Evolutionary conservation across 371 early-diverging fungal species (phyloP), one percentile per base, ranked within the genome.

Genomic region (Mortierella sp.): DNA sequence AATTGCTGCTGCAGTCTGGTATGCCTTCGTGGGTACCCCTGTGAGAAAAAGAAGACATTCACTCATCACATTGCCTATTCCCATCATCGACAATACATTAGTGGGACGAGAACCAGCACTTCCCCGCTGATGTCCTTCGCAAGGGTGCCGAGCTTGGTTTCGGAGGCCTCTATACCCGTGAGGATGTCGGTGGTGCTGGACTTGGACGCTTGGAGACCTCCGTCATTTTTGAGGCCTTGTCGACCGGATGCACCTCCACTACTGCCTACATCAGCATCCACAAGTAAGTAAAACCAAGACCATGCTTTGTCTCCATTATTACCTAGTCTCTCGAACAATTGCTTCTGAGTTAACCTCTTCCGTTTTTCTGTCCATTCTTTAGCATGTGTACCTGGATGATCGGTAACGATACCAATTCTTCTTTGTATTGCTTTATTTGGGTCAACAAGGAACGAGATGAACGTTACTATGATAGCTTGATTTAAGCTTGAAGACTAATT

Each of bases 371-470:
- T 1, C n/a, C 43, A 7, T 61, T 22, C 43, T 37, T 50, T 74
- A 86, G 88, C 77, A 91, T 90, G 92, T 87, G 83, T 47, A 80
- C 90, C n/a, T 92, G 90, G 88, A 92, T 92, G 89, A 86, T 93
- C 29, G 92, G 89, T 80, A 69, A 67, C 24, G 47, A 9, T 13
- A 24, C n/a, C 19, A 26, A 16, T 19, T 41, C 16, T 34, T 61
- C 16, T 34, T 10, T 34, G n/a, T n/a, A n/a, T n/a, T n/a, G n/a
- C n/a, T 7, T 22, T 9, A 31, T 10, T 22, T 6, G 31, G 22
- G 9, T 2, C 19, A 37, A 4, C 41, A 29, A 19, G 43, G 13
- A 8, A 40, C 34, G 9, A 14, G 26, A n/a, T 29, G 19, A 11
- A 24, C 11, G 0, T 29, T 29, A 40, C 41, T 39, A 61, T 40